Percentiles rank a stretch among this genome's conserved stretches.
Evolutionary conservation across 768 basidiomycete genomes (phyloP).

Genomic region (Tulasnella sp.): DNA sequence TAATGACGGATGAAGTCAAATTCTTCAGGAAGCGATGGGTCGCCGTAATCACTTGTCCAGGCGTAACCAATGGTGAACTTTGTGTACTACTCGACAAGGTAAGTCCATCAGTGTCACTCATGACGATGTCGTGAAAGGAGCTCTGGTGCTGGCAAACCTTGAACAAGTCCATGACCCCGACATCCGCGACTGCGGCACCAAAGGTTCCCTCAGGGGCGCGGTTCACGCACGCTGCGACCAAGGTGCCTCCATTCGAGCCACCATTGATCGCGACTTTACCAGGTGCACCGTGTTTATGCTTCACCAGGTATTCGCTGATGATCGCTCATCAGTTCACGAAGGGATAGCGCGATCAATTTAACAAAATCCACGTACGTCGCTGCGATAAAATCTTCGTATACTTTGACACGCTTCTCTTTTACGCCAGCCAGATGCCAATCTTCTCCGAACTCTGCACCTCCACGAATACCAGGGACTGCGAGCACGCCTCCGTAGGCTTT

Average conservation of each 20-base stretch:
- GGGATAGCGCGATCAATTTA: not conserved
- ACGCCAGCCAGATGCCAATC: conserved; percentile 73
- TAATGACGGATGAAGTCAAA: conserved; percentile 78
- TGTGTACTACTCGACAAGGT: not conserved
- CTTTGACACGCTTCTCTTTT: conserved; percentile 59
- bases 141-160: conserved; percentile 37
- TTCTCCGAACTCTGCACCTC: conserved; percentile 72
- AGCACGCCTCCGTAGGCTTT: conserved; percentile 58
- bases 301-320: conserved; percentile 56
- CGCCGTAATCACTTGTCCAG: conserved; percentile 73
- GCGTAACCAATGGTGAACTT: conserved; percentile 40
- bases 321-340: not conserved
- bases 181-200: conserved; percentile 71
- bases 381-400: conserved; percentile 75
- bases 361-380: conserved; percentile 46
- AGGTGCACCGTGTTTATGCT: conserved; percentile 54
- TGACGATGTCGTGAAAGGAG: too few species aligned
- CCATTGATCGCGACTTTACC: conserved; percentile 72
- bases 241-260: conserved; percentile 73
- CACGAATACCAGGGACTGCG: conserved; percentile 41
- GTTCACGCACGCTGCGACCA: conserved; percentile 78
- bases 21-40: conserved; percentile 61
- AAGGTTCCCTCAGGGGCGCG: conserved; percentile 65
- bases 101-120: too few species aligned
- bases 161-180: conserved; percentile 70